Evolutionary conservation across 2,329 filamentous ascomycete species (phyloP).

Genomic region (Gyromitra esculenta): DNA sequence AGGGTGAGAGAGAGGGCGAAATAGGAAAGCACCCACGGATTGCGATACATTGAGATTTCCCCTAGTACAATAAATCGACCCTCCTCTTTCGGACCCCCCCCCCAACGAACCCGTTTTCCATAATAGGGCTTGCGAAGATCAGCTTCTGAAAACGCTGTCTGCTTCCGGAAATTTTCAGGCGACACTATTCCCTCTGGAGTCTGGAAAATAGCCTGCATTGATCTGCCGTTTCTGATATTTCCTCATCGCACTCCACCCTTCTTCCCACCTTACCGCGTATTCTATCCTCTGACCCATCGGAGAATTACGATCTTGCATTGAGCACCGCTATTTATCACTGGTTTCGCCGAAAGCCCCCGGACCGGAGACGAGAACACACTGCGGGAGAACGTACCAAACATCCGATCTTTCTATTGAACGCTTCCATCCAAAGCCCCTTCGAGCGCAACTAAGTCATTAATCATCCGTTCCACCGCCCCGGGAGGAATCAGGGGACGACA

Average conservation of each 20-base stretch:
- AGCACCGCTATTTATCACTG: conserved; percentile 11
- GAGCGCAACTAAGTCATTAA: neutral
- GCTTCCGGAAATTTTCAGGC: conserved; percentile 26
- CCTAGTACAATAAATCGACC: conserved; percentile 17
- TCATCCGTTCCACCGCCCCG: conserved; percentile 27
- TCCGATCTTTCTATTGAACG: conserved; percentile 39
- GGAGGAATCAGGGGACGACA: conserved; percentile 16
- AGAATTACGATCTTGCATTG: conserved; percentile 47
- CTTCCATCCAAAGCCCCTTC: neutral
- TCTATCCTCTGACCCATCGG: conserved; percentile 34
- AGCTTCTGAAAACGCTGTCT: conserved; percentile 33
- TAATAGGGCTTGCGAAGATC: conserved; percentile 21
- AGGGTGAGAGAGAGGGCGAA: conserved; percentile 2
- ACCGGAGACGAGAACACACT: conserved; percentile 26
- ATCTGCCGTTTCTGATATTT: conserved; percentile 31
- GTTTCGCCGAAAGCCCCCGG: conserved; percentile 37
- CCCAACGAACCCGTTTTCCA: conserved; percentile 25
- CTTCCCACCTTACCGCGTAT: conserved; percentile 20
- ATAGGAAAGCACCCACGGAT: conserved; percentile 25
- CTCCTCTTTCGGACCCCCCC: conserved; percentile 32
- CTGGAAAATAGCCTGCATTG: conserved; percentile 43
- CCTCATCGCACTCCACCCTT: conserved; percentile 25
- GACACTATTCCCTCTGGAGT: conserved; percentile 7
- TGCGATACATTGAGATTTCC: conserved; percentile 23
- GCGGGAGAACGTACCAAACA: conserved; percentile 29